phyloP scores from a whole-genome alignment of 768 basidiomycete species.

The Auricularia sp. region DNA sequence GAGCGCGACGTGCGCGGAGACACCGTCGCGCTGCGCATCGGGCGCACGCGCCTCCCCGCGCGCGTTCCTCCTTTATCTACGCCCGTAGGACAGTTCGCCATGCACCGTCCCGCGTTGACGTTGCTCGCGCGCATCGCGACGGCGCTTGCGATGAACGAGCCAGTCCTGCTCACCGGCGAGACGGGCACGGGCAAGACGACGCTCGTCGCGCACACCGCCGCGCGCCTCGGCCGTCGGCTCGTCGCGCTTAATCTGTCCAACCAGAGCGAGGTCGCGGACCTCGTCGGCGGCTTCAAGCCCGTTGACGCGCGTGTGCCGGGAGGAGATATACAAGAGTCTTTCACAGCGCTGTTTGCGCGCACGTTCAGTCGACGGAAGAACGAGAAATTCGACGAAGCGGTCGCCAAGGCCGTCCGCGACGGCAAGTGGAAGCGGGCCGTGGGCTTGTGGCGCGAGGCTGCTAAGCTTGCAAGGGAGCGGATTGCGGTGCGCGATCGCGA shows the following conservation, averaged over 20 bases:
- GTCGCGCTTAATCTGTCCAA: conserved; percentile 90
- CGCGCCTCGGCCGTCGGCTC: conserved; percentile 63
- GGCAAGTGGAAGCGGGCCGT: conserved; percentile 79
- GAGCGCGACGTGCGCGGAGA: conserved; percentile 61
- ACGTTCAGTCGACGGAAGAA: conserved; percentile 91
- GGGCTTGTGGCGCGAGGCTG: conserved; percentile 74
- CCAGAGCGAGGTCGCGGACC: conserved; percentile 90
- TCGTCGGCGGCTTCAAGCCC: conserved; percentile 95
- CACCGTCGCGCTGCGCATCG: conserved; percentile 47
- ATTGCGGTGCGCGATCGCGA: conserved; percentile 22
- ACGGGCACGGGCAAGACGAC: conserved; percentile 99
- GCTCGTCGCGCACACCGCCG: conserved; percentile 75
- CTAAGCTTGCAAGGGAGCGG: conserved; percentile 56
- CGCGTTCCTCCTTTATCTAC: conserved; percentile 15
- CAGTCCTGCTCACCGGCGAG: conserved; percentile 88
- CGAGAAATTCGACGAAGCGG: conserved; percentile 70
- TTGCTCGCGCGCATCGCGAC: conserved; percentile 75
- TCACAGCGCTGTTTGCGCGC: conserved; percentile 68
- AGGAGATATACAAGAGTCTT: conserved; percentile 55
- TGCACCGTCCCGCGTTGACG: conserved; percentile 75
- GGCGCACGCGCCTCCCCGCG: conserved; percentile 50
- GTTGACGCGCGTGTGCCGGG: conserved; percentile 78
- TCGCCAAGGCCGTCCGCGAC: conserved; percentile 71
- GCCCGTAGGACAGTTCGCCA: conserved; percentile 59
- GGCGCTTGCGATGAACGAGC: conserved; percentile 63